Conservation (phyloP, 495 filamentous ascomycete species). For the Thozetella sp. region DNA sequence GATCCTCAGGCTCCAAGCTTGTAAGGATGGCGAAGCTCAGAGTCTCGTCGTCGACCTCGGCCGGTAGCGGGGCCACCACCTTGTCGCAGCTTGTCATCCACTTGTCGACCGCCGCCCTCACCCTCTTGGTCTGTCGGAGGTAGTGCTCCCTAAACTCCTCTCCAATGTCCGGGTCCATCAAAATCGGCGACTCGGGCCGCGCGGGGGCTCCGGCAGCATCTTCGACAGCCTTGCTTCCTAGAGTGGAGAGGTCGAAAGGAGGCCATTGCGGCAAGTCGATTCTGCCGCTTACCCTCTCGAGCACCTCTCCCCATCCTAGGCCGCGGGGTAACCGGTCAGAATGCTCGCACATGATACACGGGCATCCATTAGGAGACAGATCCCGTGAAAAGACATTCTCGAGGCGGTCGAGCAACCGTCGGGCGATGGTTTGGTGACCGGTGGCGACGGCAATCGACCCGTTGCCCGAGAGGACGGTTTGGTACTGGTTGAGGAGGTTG, state of each 20-base stretch:
- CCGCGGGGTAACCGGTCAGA: constrained; percentile 61
- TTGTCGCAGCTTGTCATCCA: constrained; percentile 83
- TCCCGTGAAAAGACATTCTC: constrained; percentile 93
- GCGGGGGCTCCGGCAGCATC: constrained; percentile 40
- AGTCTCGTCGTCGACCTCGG: constrained; percentile 91
- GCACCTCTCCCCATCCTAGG: constrained; percentile 94
- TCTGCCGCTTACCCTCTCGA: constrained; percentile 89
- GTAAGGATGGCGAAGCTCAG: constrained; percentile 91
- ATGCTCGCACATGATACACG: constrained; percentile 72
- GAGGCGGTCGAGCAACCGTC: constrained; percentile 86
- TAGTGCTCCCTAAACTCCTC: constrained; percentile 90
- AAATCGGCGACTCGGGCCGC: constrained; percentile 66
- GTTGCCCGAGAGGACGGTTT: constrained; percentile 74
- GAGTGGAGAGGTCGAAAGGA: constrained; percentile 72
- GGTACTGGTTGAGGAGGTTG: constrained; percentile 81
- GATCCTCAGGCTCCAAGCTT: constrained; percentile 73
- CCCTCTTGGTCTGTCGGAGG: constrained; percentile 84
- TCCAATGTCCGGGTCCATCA: constrained; percentile 88
- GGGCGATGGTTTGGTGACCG: constrained; percentile 92
- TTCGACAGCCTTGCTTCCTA: constrained; percentile 57
- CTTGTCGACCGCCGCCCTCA: constrained; percentile 76
- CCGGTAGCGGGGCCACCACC: constrained; percentile 68
- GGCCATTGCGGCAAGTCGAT: constrained; percentile 86
- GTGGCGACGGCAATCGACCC: constrained; percentile 95
- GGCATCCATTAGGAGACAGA: constrained; percentile 79